These are phyloP conservation scores for Malbranchea zuffiana DNA, from an alignment of 2,329 filamentous ascomycete genomes.

Conservation along the genomic window DNA sequence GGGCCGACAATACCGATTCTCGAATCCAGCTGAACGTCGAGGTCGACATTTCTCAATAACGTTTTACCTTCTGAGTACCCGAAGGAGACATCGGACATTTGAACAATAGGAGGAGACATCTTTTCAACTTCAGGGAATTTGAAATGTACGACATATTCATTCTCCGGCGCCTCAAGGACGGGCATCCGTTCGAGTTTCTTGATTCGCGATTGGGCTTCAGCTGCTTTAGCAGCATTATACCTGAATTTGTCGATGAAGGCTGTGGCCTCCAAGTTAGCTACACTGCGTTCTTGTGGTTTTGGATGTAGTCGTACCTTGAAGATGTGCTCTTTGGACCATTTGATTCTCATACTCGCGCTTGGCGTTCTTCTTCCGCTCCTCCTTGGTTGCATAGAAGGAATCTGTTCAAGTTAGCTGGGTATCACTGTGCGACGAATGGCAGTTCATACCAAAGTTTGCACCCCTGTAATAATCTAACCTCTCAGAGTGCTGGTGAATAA, in stretches of 20 bases:
- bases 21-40: constrained; percentile 95
- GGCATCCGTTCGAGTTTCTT: constrained; percentile 99
- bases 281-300: not conserved
- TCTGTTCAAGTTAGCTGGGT: constrained; percentile 38
- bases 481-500: constrained; percentile 96
- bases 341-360: constrained; percentile 98
- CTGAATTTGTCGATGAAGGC: constrained; percentile 99
- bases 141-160: constrained; percentile 93
- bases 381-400: constrained; percentile 92
- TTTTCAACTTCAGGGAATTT: constrained; percentile 97
- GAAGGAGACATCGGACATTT: constrained; percentile 88
- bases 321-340: constrained; percentile 82
- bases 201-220: constrained; percentile 94
- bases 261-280: constrained; percentile 13
- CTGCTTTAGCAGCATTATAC: constrained; percentile 97
- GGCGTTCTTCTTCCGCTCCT: constrained; percentile 91
- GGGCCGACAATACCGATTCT: constrained; percentile 98
- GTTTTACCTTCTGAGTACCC: constrained; percentile 73
- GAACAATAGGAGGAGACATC: constrained; percentile 90
- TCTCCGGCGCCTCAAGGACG: constrained; percentile 75
- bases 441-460: constrained; percentile 61
- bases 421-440: not conserved
- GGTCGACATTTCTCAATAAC: constrained; percentile 73
- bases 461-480: constrained; percentile 97
- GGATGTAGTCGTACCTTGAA: constrained; percentile 50